Conservation (phyloP, 2,329 filamentous ascomycete species). For the Botrytis galanthina region DNA sequence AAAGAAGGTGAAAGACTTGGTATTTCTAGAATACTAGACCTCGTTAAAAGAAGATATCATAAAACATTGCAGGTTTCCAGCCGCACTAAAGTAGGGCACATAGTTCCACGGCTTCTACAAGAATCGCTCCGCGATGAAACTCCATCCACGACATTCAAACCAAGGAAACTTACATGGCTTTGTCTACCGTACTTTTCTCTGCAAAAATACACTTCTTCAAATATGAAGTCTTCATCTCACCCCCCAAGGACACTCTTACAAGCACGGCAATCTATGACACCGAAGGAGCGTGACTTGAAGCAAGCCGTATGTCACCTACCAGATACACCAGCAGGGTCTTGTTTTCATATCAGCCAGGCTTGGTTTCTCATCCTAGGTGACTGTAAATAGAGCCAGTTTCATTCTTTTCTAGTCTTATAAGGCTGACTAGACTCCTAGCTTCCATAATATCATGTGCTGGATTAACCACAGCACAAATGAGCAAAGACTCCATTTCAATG, state of each 20-base stretch:
- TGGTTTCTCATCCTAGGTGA: constrained; percentile 49
- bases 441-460: constrained; percentile 1
- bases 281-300: constrained; percentile 45
- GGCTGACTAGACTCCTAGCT: not conserved
- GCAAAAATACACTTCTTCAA: constrained; percentile 43
- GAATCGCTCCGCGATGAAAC: constrained; percentile 23
- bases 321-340: constrained; percentile 40
- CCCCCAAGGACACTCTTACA: constrained; percentile 47
- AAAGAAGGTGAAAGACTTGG: constrained; percentile 23
- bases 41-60: constrained; percentile 25
- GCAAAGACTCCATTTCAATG: constrained; percentile 1
- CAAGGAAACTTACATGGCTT: constrained; percentile 27
- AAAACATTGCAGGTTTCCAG: constrained; percentile 27
- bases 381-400: constrained; percentile 37
- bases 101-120: constrained; percentile 26
- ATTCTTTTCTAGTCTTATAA: not conserved
- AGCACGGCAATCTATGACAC: constrained; percentile 43
- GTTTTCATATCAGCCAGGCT: constrained; percentile 49
- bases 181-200: constrained; percentile 48
- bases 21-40: constrained; percentile 24
- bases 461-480: not conserved
- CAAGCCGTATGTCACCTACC: constrained; percentile 47
- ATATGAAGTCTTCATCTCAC: constrained; percentile 39
- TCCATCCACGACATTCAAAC: constrained; percentile 12
- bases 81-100: constrained; percentile 23